Evolutionary conservation across 1,284 basidiomycete species (phyloP).

Genomic region (Coniferiporia sulphurascens): DNA sequence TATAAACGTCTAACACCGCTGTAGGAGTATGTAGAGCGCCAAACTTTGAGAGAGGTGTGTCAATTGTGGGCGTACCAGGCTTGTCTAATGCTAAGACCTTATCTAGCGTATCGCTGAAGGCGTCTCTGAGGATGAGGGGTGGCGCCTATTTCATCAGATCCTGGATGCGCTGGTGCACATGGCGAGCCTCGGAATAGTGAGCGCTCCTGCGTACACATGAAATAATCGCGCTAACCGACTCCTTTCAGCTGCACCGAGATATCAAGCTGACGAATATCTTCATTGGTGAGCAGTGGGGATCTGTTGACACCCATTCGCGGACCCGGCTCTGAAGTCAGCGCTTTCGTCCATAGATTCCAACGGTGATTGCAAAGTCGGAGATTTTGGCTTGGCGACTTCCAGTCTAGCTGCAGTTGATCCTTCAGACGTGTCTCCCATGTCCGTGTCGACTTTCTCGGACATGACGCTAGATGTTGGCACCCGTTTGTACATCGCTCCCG

Average conservation of each 20-base stretch:
- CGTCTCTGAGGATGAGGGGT: slow-evolving; percentile 78
- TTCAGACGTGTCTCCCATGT: slow-evolving; percentile 47
- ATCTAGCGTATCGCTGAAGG: slow-evolving; percentile 72
- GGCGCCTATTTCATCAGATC: slow-evolving; percentile 88
- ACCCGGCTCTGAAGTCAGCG: not conserved
- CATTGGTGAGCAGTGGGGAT: slow-evolving; percentile 51
- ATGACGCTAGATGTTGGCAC: slow-evolving; percentile 76
- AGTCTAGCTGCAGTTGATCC: slow-evolving; percentile 73
- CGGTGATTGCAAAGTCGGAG: slow-evolving; percentile 92
- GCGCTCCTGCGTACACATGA: slow-evolving; percentile 22
- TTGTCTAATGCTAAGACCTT: not conserved
- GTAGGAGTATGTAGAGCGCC: slow-evolving; percentile 86
- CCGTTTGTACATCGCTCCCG: slow-evolving; percentile 89
- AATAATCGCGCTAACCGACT: slow-evolving; percentile 7
- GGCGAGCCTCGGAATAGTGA: slow-evolving; percentile 77
- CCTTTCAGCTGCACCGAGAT: slow-evolving; percentile 74
- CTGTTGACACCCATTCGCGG: not conserved
- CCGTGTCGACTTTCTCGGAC: not conserved
- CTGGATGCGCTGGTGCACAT: slow-evolving; percentile 93
- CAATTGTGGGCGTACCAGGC: not conserved
- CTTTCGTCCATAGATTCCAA: slow-evolving; percentile 56
- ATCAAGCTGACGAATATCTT: slow-evolving; percentile 92
- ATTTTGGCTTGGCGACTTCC: slow-evolving; percentile 90
- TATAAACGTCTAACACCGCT: slow-evolving; percentile 13
- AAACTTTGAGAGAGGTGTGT: slow-evolving; percentile 73